These are phyloP conservation scores for Malassezia vespertilionis DNA, from an alignment of 1,284 basidiomycete species.

Conservation along the genomic window DNA sequence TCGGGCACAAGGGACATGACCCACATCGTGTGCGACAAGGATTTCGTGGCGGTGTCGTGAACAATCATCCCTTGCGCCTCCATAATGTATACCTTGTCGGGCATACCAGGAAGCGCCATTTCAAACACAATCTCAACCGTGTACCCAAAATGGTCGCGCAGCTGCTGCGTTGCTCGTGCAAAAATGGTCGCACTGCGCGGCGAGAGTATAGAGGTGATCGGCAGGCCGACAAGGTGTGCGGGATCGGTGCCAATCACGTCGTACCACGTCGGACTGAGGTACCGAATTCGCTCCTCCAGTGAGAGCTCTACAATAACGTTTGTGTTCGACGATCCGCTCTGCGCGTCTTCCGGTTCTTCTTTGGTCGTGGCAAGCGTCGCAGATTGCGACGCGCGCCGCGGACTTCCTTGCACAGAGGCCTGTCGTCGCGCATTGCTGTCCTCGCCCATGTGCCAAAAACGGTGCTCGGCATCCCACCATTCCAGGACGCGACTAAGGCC, in stretches of 20 bases:
- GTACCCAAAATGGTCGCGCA: slow-evolving; percentile 82
- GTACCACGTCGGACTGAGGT: slow-evolving; percentile 89
- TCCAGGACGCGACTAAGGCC: slow-evolving; percentile 90
- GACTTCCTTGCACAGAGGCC: too few relatives aligned
- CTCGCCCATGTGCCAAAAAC: slow-evolving; percentile 98
- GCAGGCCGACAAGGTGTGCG: slow-evolving; percentile 64
- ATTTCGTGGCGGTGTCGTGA: slow-evolving; percentile 73
- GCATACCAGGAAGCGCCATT: slow-evolving; percentile 45
- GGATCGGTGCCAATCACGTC: slow-evolving; percentile 76
- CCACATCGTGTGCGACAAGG: slow-evolving; percentile 97
- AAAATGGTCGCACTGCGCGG: slow-evolving; percentile 77
- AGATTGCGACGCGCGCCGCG: slow-evolving; percentile 24
- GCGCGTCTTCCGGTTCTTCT: background rate
- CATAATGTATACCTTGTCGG: slow-evolving; percentile 62
- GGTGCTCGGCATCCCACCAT: slow-evolving; percentile 99
- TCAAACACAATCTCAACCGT: slow-evolving; percentile 81
- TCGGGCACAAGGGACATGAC: slow-evolving; percentile 55
- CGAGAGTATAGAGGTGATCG: slow-evolving; percentile 71
- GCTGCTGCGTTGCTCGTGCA: slow-evolving; percentile 69
- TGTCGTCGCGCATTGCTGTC: too few relatives aligned
- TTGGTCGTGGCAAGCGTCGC: background rate
- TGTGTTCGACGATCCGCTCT: background rate
- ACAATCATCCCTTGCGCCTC: slow-evolving; percentile 98
- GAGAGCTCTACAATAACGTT: slow-evolving; percentile 73
- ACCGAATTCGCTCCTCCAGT: slow-evolving; percentile 71